Percentiles rank a stretch among this genome's conserved stretches.
These are phyloP conservation scores for Pichia sp. DNA, from an alignment of 1,139 yeast genomes.

Conservation along the genomic window DNA sequence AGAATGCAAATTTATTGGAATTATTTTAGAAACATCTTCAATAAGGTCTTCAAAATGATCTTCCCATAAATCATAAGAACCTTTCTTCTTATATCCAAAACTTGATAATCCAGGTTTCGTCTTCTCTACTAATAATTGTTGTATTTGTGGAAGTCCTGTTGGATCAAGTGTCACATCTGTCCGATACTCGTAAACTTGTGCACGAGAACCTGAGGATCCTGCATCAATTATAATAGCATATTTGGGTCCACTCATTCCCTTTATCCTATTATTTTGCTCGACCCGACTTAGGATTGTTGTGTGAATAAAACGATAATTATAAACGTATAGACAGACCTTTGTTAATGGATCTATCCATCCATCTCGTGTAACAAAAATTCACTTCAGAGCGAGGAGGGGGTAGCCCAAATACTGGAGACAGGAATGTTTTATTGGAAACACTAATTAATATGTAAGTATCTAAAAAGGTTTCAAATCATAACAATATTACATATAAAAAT, in stretches of 20 bases:
- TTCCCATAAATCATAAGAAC: slow-evolving; percentile 47
- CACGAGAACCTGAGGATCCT: slow-evolving; percentile 75
- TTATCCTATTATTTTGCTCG: no score
- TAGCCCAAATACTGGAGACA: no score
- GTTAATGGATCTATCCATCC: no score
- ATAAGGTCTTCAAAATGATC: slow-evolving; percentile 52
- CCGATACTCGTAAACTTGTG: slow-evolving; percentile 56
- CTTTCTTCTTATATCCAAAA: slow-evolving; percentile 33
- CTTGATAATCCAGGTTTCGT: slow-evolving; percentile 66
- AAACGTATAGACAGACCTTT: no score
- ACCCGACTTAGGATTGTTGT: no score
- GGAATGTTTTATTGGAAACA: no score
- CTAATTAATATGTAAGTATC: no score
- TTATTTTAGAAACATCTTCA: slow-evolving; percentile 48
- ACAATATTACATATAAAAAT: no score
- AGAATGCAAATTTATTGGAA: slow-evolving; percentile 45
- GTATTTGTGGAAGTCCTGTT: slow-evolving; percentile 54
- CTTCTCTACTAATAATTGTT: slow-evolving; percentile 55
- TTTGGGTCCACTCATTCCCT: slow-evolving; percentile 11
- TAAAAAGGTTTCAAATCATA: no score
- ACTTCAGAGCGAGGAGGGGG: no score
- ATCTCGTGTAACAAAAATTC: no score
- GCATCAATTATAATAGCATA: slow-evolving; percentile 77
- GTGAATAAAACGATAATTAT: no score
- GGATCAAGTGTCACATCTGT: slow-evolving; percentile 25